Evolutionary conservation across 306 rosid species (phyloP).

Genomic region (Sesbania bispinosa): DNA sequence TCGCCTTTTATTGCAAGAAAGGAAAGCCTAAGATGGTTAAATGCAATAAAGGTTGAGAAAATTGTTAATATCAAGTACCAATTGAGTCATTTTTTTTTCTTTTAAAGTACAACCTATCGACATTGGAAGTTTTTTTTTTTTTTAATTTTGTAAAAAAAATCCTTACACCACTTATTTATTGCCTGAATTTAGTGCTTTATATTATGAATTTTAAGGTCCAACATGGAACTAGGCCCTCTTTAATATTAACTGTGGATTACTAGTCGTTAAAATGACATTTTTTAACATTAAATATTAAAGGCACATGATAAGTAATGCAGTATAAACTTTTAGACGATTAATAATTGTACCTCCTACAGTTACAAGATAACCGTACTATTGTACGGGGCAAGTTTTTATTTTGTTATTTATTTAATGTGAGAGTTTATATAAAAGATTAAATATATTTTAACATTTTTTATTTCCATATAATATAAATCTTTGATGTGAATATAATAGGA

Average conservation of each 20-base stretch:
- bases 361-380: no score
- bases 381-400: no score
- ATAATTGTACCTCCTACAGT: neutral
- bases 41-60: neutral
- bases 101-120: neutral
- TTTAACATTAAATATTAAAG: no score
- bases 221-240: no score
- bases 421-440: no score
- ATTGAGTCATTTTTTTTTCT: neutral
- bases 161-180: neutral
- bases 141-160: neutral
- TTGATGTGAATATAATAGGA: no score
- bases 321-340: neutral
- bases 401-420: no score
- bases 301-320: neutral
- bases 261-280: no score
- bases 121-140: neutral
- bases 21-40: neutral
- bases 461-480: no score
- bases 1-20: neutral
- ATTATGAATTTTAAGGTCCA: no score
- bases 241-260: no score
- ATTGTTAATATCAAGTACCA: neutral
- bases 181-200: neutral
- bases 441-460: no score